Evolutionary conservation across 169 alveolate genomes (phyloP).

Genomic region (Babesia caballi): DNA sequence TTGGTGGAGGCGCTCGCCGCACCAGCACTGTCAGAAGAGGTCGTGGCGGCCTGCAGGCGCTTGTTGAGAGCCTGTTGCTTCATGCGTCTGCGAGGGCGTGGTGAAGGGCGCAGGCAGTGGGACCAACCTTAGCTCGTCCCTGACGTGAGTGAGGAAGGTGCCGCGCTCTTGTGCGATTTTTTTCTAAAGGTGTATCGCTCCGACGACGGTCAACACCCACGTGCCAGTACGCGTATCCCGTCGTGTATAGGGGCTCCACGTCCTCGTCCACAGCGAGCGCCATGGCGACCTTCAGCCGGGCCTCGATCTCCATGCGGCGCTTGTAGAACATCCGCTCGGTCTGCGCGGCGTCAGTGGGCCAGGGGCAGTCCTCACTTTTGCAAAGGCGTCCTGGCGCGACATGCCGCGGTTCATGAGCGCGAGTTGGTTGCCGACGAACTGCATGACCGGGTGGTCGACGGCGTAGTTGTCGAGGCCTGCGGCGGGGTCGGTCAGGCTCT

Average conservation of each 20-base stretch:
- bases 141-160: slow-evolving; percentile 27
- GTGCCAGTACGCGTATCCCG: slow-evolving; percentile 64
- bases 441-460: slow-evolving; percentile 64
- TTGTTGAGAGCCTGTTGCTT: slow-evolving; percentile 26
- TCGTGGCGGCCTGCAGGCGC: background rate
- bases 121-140: slow-evolving; percentile 53
- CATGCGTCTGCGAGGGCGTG: slow-evolving; percentile 22
- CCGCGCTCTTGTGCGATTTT: slow-evolving; percentile 61
- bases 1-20: too few species aligned
- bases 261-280: slow-evolving; percentile 71
- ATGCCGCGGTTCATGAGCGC: slow-evolving; percentile 72
- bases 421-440: slow-evolving; percentile 59
- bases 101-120: background rate
- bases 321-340: slow-evolving; percentile 71
- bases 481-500: background rate
- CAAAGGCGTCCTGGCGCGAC: slow-evolving; percentile 68
- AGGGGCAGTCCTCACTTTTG: slow-evolving; percentile 1
- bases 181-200: slow-evolving; percentile 7
- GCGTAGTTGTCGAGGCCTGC: slow-evolving; percentile 53
- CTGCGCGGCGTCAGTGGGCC: background rate
- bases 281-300: slow-evolving; percentile 68
- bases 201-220: slow-evolving; percentile 2
- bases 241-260: slow-evolving; percentile 67
- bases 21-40: too few species aligned
- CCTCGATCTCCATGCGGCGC: slow-evolving; percentile 74